A percentile compares a stretch with the other conserved stretches of the same genome.
These are phyloP conservation scores for Sugiyamaella castrensis DNA, from an alignment of 1,139 yeast species.

Conservation along the genomic window DNA sequence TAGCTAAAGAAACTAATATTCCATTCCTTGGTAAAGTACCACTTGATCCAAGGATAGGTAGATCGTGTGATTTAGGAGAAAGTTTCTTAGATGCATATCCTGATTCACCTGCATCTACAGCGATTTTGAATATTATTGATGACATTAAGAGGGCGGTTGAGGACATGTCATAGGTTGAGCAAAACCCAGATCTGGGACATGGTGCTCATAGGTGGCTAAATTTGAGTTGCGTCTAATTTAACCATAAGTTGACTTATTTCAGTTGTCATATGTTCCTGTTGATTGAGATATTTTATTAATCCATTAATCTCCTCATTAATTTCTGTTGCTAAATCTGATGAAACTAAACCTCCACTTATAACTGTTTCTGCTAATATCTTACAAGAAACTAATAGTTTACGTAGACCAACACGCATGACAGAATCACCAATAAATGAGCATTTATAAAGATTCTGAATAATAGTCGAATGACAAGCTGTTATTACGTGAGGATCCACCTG, in stretches of 20 bases:
- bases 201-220: background rate
- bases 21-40: constrained; percentile 91
- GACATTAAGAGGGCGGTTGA: constrained; percentile 20
- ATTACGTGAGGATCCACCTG: constrained; percentile 23
- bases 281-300: constrained; percentile 3
- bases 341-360: background rate
- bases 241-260: constrained; percentile 9
- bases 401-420: constrained; percentile 14
- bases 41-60: constrained; percentile 90
- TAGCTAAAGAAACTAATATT: constrained; percentile 74
- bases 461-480: constrained; percentile 16
- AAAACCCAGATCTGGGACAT: background rate
- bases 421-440: constrained; percentile 19
- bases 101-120: constrained; percentile 90
- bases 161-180: background rate
- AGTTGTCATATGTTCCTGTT: constrained; percentile 5
- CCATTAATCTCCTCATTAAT: background rate
- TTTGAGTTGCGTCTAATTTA: constrained; percentile 3
- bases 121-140: constrained; percentile 74
- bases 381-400: constrained; percentile 19
- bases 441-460: constrained; percentile 17
- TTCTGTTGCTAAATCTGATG: background rate
- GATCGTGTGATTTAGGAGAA: constrained; percentile 84
- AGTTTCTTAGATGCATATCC: constrained; percentile 76
- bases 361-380: background rate